Evolutionary conservation across 352 stramenopile species (phyloP).

Genomic region (Peronosclerospora sorghi): DNA sequence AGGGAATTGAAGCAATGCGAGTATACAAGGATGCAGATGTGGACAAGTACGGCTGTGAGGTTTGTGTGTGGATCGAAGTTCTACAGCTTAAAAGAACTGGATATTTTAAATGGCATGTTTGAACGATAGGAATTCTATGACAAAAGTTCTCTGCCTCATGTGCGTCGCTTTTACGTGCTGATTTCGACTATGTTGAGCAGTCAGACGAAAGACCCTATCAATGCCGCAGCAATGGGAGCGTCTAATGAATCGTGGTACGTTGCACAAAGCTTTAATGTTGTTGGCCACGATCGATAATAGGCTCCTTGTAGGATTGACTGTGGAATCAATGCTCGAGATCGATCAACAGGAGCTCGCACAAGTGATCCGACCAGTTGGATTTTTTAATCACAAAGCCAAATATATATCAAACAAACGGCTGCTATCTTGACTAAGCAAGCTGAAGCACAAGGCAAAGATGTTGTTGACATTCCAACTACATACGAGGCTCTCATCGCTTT

Average conservation of each 20-base stretch:
- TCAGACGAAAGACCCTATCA: slow-evolving; percentile 94
- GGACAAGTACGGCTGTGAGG: slow-evolving; percentile 57
- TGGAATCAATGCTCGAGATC: slow-evolving; percentile 80
- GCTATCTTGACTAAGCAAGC: slow-evolving; percentile 36
- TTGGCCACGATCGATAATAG: not conserved
- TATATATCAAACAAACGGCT: slow-evolving; percentile 87
- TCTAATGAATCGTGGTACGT: slow-evolving; percentile 39
- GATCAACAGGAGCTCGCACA: slow-evolving; percentile 73
- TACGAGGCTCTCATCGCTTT: slow-evolving; percentile 86
- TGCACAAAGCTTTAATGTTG: not conserved
- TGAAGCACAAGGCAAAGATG: slow-evolving; percentile 8
- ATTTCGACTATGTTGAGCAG: slow-evolving; percentile 94
- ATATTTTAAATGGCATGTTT: not conserved
- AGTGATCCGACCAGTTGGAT: slow-evolving; percentile 88
- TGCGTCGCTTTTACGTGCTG: slow-evolving; percentile 87
- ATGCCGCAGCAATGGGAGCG: slow-evolving; percentile 60
- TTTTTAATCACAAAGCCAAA: slow-evolving; percentile 95
- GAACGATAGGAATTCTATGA: slow-evolving; percentile 30
- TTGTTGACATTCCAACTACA: slow-evolving; percentile 86
- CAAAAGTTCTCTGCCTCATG: slow-evolving; percentile 24
- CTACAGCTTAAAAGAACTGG: not conserved
- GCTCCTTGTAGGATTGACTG: slow-evolving; percentile 53
- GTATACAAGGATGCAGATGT: slow-evolving; percentile 52
- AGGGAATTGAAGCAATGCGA: slow-evolving; percentile 60
- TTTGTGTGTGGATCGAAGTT: slow-evolving; percentile 7